Percentiles rank a stretch among this genome's conserved stretches.
phyloP scores from a whole-genome alignment of 2,329 filamentous ascomycete species.

The Didymosphaeria variabile region DNA sequence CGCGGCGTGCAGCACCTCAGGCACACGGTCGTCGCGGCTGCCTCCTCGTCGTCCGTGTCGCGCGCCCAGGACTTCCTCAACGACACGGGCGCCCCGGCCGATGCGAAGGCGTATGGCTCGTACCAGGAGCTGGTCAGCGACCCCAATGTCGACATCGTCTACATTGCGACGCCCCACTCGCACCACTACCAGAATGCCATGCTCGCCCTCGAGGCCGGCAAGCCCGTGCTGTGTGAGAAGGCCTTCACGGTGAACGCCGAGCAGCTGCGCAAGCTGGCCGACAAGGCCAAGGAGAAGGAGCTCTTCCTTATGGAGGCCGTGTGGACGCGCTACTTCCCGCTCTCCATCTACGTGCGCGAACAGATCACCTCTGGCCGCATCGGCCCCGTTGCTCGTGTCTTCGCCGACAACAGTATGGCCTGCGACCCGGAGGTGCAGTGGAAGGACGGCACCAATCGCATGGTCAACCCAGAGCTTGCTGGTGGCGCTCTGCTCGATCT shows the following conservation, averaged over 20 bases:
- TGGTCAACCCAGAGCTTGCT: slow-evolving; percentile 84
- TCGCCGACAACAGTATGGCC: slow-evolving; percentile 68
- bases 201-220: slow-evolving; percentile 83
- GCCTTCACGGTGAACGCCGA: slow-evolving; percentile 84
- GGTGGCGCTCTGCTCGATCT: slow-evolving; percentile 85
- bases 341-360: slow-evolving; percentile 78
- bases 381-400: slow-evolving; percentile 65
- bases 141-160: slow-evolving; percentile 82
- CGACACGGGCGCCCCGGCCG: slow-evolving; percentile 72
- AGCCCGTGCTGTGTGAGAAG: slow-evolving; percentile 92
- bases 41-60: slow-evolving; percentile 76
- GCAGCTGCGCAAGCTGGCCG: slow-evolving; percentile 76
- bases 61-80: slow-evolving; percentile 78
- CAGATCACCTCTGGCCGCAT: slow-evolving; percentile 65
- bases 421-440: slow-evolving; percentile 68
- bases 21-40: slow-evolving; percentile 81
- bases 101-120: slow-evolving; percentile 77
- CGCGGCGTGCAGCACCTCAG: slow-evolving; percentile 76
- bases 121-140: slow-evolving; percentile 85
- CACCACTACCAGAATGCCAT: slow-evolving; percentile 93
- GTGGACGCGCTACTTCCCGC: slow-evolving; percentile 88
- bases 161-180: slow-evolving; percentile 89
- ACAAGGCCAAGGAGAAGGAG: slow-evolving; percentile 75
- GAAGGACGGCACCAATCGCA: slow-evolving; percentile 66
- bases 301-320: slow-evolving; percentile 68